These are phyloP conservation scores for Penicillium oxalicum DNA, from an alignment of 2,329 filamentous ascomycete species.

Conservation along the genomic window DNA sequence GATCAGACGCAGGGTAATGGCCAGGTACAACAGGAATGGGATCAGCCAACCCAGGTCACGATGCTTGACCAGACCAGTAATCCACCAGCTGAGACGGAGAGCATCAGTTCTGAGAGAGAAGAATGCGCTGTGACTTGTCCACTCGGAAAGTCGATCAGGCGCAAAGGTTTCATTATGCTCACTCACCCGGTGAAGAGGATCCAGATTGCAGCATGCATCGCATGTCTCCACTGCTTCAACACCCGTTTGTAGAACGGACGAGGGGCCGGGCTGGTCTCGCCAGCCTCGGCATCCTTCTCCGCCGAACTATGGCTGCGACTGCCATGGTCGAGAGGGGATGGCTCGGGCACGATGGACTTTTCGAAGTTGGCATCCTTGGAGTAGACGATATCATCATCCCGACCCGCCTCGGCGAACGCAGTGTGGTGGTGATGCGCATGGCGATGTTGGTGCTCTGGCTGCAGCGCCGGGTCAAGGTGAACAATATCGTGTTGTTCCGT, in stretches of 20 bases:
- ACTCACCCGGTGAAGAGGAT: constrained; percentile 51
- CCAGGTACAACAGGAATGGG: constrained; percentile 75
- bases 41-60: constrained; percentile 74
- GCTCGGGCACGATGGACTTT: constrained; percentile 31
- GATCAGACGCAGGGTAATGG: constrained; percentile 65
- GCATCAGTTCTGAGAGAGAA: constrained; percentile 7
- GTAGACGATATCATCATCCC: constrained; percentile 45
- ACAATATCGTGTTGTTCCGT: neutral
- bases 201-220: constrained; percentile 46
- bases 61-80: constrained; percentile 67
- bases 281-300: constrained; percentile 37
- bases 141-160: neutral
- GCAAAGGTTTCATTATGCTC: neutral
- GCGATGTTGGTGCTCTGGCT: constrained; percentile 35
- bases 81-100: constrained; percentile 60
- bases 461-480: constrained; percentile 30
- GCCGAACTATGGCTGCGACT: constrained; percentile 28
- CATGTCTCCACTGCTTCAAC: constrained; percentile 25
- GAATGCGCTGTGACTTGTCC: neutral
- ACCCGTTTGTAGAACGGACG: constrained; percentile 24
- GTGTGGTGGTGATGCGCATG: constrained; percentile 38
- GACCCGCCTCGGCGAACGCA: constrained; percentile 30
- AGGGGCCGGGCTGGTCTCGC: constrained; percentile 25
- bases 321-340: constrained; percentile 34
- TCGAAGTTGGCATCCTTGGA: constrained; percentile 40